phyloP scores from a whole-genome alignment of 2,329 filamentous ascomycete species.

The Neocatenulostroma microsporum region DNA sequence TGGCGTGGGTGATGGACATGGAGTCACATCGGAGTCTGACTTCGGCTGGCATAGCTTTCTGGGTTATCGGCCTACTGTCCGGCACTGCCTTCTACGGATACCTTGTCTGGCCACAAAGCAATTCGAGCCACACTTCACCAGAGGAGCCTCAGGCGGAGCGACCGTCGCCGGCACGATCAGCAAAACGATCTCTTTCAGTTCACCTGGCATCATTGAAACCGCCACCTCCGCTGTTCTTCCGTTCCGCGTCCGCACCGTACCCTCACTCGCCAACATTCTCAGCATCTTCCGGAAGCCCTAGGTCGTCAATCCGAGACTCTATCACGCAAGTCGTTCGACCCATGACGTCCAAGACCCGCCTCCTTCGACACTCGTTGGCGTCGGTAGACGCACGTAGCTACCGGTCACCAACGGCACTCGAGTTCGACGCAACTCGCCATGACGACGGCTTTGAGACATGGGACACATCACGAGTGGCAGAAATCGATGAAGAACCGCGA shows the following conservation, averaged over 20 bases:
- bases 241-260: constrained; percentile 13
- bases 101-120: constrained; percentile 16
- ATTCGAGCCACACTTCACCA: too few relatives aligned
- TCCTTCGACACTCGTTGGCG: constrained; percentile 49
- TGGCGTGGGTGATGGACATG: too few relatives aligned
- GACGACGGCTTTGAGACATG: constrained; percentile 63
- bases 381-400: constrained; percentile 31
- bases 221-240: constrained; percentile 15
- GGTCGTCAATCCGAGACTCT: constrained; percentile 21
- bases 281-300: constrained; percentile 13
- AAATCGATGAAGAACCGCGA: constrained; percentile 24
- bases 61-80: constrained; percentile 18
- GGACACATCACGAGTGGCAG: constrained; percentile 63
- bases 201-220: constrained; percentile 20
- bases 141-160: constrained; percentile 6
- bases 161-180: constrained; percentile 10
- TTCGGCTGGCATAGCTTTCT: constrained; percentile 21
- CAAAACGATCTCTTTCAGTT: constrained; percentile 15
- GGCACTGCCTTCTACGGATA: constrained; percentile 19
- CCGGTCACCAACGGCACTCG: constrained; percentile 23
- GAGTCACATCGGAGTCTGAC: too few relatives aligned
- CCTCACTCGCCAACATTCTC: constrained; percentile 18
- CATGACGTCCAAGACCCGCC: constrained; percentile 49
- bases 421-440: constrained; percentile 32
- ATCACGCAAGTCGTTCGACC: constrained; percentile 39